Evolutionary conservation across 2,329 filamentous ascomycete species (phyloP), one percentile per base, ranked within the genome.

Genomic region (Ophiosphaerella korrae): DNA sequence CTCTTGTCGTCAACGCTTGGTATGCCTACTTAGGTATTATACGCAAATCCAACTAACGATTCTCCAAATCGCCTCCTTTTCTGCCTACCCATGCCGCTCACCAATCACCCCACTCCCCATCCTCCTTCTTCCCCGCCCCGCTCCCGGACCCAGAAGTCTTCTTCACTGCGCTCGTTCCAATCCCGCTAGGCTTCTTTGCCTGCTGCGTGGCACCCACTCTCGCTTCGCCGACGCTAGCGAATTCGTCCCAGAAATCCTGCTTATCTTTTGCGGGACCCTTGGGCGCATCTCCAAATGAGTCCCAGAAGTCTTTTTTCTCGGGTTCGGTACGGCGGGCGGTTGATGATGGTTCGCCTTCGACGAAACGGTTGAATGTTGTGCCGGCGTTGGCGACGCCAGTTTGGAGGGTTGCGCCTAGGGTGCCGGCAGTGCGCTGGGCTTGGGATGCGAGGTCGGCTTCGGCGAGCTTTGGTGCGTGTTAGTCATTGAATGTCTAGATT

Each of bases 361-460:
- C 92, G 66, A 97, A 97, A 44, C 88, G 86, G 70, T 82, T 90
- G 77, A 97, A 88, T 35, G 86, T 84, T 7, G 94, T 89, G 47
- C 90, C 88, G 0, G 92, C 90, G 45, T 81, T 86, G 66, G 85
- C 86, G 24, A 89, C 88, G 12, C 89, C 88, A 9, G 77, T 74
- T 66, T 78, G 85, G 67, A 84, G 86, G 79, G 66, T 88, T 80
- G 74, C 84, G 74, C 79, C 84, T 77, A 84, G 69, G 46, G 78
- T 72, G 14, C 77, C 60, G 42, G 81, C 80, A 13, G 81, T 79
- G 50, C 77, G 54, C 81, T 90, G 73, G 82, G 86, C 77, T 84
- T 90, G 71, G 9, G 76, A 67, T 37, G 78, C 77, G 42, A 81
- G 62, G 53, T 81, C 79, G 45, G 82, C 85, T 70, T 95, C 88